phyloP scores from a whole-genome alignment of 2,329 filamentous ascomycete species.

The Diaporthe citriasiana region DNA sequence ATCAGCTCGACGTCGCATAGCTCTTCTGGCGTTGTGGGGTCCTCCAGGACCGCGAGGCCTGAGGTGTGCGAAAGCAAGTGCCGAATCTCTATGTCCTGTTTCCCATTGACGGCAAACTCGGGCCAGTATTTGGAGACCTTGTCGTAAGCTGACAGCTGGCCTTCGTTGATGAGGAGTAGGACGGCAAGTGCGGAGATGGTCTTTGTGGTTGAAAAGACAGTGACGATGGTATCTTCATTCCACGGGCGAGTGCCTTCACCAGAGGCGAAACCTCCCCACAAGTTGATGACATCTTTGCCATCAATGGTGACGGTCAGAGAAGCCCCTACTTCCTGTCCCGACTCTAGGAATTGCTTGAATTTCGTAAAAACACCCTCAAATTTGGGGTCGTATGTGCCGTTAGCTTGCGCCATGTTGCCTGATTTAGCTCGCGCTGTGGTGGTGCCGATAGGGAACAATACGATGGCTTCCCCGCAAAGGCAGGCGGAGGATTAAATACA shows the following conservation, averaged over 20 bases:
- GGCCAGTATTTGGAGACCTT: conserved; percentile 26
- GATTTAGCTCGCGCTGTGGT: background rate
- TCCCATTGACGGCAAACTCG: conserved; percentile 21
- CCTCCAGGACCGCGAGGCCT: background rate
- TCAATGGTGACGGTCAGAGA: background rate
- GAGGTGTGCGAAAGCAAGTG: conserved; percentile 5
- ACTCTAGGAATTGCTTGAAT: background rate
- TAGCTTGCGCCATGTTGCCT: conserved; percentile 1
- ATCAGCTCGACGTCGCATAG: background rate
- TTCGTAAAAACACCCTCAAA: conserved; percentile 3
- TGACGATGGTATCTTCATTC: conserved; percentile 30
- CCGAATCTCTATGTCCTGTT: conserved; percentile 17
- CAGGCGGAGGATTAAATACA: background rate
- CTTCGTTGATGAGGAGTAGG: conserved; percentile 17
- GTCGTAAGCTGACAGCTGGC: conserved; percentile 14
- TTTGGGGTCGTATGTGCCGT: conserved; percentile 2
- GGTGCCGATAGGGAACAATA: too few species aligned
- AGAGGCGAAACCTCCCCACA: conserved; percentile 17
- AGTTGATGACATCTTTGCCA: conserved; percentile 13
- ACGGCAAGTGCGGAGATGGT: conserved; percentile 22
- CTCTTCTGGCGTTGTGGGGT: background rate
- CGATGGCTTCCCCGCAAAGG: background rate
- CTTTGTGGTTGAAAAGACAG: conserved; percentile 11
- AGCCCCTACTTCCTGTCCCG: conserved; percentile 21
- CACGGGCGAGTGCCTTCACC: background rate